Base-by-base conservation (phyloP, 2,329 filamentous ascomycete species). In the Parastagonospora nodorum region DNA sequence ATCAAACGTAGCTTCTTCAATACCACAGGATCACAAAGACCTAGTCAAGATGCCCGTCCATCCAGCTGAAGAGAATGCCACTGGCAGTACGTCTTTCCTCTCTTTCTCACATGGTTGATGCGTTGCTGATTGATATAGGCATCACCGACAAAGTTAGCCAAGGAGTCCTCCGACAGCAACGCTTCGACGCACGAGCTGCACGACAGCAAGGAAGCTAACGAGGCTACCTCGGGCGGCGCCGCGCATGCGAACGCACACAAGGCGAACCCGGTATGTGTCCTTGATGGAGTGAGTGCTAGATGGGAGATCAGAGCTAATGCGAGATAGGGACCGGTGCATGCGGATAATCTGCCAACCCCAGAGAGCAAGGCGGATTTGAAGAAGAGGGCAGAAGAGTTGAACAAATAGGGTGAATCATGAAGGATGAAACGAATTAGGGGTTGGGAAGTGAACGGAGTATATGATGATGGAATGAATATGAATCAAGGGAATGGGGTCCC, bases 301-400 rank as follows among this genome's bases (percentile, higher is more conserved):
- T 16, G 36, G 31, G 8, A 35, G 24, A 43, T 33, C 39, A 37
- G 44, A 28, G 49, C 50, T 56, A 51, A 62, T 49, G 30, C 5
- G 41, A 5, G 35, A 41, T 42, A 76, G 74, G 78, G 78, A 14
- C 77, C 77, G 2, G 78, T 75, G 31, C 71, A 77, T n/a, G 68
- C 74, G 8, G 67, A 79, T 48, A 72, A 78, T 52, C 61, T 81
- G 31, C 74, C 73, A 16, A 65, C 78, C 64, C 71, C 75, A 5
- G 76, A 70, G 42, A 77, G 72, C 64, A 80, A 79, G 66, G 78
- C 80, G 58, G 77, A 78, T 60, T 65, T 80, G 36, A 78, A 75
- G 75, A 78, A 76, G 71, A 69, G 78, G 55, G 71, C 75, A n/a
- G 77, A 77, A 56, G 78, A 80, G 69, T 52, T 80, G 60, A 80